Percentiles rank a stretch among this genome's conserved stretches.
These are phyloP conservation scores for Pichia exigua DNA, from an alignment of 805 yeast species.

Conservation along the genomic window DNA sequence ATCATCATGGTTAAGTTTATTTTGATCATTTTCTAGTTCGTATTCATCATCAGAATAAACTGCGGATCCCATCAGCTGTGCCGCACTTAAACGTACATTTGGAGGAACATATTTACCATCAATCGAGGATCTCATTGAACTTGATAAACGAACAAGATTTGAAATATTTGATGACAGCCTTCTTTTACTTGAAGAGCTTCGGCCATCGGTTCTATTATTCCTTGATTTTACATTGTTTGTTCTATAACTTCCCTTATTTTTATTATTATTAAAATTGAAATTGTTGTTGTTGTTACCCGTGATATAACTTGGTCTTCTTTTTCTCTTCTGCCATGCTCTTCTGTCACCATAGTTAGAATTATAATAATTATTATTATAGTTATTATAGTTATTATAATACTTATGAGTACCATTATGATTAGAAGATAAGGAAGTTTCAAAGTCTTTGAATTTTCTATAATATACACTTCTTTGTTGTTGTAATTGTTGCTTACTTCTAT, in stretches of 20 bases:
- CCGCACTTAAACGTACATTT: slow-evolving; percentile 27
- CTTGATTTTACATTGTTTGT: slow-evolving; percentile 10
- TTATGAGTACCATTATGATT: slow-evolving; percentile 9
- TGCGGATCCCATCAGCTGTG: slow-evolving; percentile 12
- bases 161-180: slow-evolving; percentile 13
- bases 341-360: slow-evolving; percentile 15
- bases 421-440: background rate
- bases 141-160: slow-evolving; percentile 15
- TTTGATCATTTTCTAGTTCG: slow-evolving; percentile 12
- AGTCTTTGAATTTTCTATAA: slow-evolving; percentile 3
- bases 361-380: background rate
- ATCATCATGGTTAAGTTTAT: background rate
- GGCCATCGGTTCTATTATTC: slow-evolving; percentile 22
- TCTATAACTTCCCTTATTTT: slow-evolving; percentile 10
- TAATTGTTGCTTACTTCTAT: slow-evolving; percentile 19
- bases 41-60: slow-evolving; percentile 27
- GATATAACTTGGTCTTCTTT: slow-evolving; percentile 18
- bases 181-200: slow-evolving; percentile 51
- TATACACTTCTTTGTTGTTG: slow-evolving; percentile 10
- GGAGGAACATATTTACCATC: slow-evolving; percentile 65
- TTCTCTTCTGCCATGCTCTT: slow-evolving; percentile 25
- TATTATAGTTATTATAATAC: slow-evolving; percentile 1
- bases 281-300: slow-evolving; percentile 9
- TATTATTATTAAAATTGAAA: background rate
- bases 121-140: slow-evolving; percentile 10